Evolutionary conservation across 331 rosid species (phyloP).

Genomic region (Quercus phellos): DNA sequence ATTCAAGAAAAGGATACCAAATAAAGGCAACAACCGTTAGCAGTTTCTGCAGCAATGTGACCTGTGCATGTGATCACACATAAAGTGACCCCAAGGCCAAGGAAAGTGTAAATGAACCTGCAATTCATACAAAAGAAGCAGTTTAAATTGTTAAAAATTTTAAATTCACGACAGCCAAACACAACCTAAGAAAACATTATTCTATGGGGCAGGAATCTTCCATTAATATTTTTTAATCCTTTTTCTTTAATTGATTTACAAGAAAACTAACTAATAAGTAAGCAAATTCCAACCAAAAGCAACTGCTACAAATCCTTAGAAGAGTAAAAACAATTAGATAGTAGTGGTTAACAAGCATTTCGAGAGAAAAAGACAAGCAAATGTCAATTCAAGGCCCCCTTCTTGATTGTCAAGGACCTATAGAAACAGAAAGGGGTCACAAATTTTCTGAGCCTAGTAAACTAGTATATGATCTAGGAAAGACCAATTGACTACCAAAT

Average conservation of each 20-base stretch:
- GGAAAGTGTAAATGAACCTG: conserved; percentile 78
- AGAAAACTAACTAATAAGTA: background rate
- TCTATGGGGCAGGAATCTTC: too few relatives aligned
- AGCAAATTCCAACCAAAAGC: background rate
- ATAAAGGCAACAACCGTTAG: conserved; percentile 77
- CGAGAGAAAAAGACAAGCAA: background rate
- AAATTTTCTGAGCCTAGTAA: background rate
- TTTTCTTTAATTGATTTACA: background rate
- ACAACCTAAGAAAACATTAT: too few relatives aligned
- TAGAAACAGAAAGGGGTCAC: background rate
- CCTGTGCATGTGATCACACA: conserved; percentile 72
- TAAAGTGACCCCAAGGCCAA: conserved; percentile 60
- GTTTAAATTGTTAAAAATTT: background rate
- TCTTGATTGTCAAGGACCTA: background rate
- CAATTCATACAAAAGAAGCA: conserved; percentile 12
- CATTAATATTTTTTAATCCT: background rate
- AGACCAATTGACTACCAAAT: background rate
- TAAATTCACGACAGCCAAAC: too few relatives aligned
- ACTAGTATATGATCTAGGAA: background rate
- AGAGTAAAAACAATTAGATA: background rate
- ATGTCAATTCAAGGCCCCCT: background rate
- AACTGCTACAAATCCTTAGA: background rate
- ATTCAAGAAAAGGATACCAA: conserved; percentile 58
- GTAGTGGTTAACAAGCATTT: background rate
- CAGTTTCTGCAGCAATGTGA: conserved; percentile 76